Evolutionary conservation across 164 flowering plant species (phyloP).

Genomic region (Stephania japonica): DNA sequence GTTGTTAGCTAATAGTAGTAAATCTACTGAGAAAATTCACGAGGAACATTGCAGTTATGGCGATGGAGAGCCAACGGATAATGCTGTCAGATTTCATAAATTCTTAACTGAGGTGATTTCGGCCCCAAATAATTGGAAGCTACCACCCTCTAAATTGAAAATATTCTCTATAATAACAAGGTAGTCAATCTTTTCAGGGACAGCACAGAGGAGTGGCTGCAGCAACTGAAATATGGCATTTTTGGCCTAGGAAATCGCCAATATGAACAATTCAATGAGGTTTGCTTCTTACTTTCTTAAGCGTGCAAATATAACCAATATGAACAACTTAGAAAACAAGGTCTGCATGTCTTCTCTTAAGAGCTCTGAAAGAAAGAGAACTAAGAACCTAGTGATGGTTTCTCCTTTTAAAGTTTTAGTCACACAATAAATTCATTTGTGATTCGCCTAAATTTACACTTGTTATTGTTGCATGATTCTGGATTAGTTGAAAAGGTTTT

Average conservation of each 20-base stretch:
- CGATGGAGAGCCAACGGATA: constrained; percentile 95
- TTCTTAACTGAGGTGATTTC: constrained; percentile 76
- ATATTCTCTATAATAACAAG: background rate
- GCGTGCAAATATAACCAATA: constrained; percentile 11
- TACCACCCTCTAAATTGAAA: background rate
- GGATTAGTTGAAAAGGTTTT: background rate
- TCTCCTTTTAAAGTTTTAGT: too few relatives aligned
- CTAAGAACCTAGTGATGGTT: too few relatives aligned
- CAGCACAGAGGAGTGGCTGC: constrained; percentile 64
- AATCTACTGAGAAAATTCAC: background rate
- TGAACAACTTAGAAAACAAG: constrained; percentile 54
- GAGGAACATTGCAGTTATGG: constrained; percentile 53
- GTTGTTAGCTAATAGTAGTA: too few relatives aligned
- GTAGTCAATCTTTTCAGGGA: constrained; percentile 34
- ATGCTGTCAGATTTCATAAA: constrained; percentile 84
- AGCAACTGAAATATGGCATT: constrained; percentile 57
- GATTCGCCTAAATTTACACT: too few relatives aligned
- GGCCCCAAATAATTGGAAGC: too few relatives aligned
- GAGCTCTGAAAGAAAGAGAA: too few relatives aligned
- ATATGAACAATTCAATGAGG: constrained; percentile 92
- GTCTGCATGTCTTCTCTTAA: constrained; percentile 20
- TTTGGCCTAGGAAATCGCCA: constrained; percentile 88
- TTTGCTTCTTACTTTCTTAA: constrained; percentile 16
- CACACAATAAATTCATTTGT: too few relatives aligned
- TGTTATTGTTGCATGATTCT: background rate